These are phyloP conservation scores for Wallacemonas rigidus DNA, from an alignment of 208 protist species.

Conservation along the genomic window DNA sequence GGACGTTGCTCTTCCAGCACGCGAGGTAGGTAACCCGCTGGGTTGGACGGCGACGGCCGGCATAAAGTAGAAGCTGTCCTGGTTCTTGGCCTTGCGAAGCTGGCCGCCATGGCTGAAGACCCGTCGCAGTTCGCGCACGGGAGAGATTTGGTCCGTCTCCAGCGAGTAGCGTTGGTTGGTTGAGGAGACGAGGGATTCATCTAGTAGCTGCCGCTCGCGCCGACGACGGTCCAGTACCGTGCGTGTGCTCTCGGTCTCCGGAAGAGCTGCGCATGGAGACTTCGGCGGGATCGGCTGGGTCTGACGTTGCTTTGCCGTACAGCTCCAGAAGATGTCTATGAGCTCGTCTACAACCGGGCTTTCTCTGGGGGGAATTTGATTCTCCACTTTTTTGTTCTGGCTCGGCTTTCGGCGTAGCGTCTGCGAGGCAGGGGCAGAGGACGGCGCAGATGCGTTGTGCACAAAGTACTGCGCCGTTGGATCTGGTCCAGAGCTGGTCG, in stretches of 20 bases:
- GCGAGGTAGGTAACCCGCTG: too few species aligned
- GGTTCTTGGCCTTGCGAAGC: background rate
- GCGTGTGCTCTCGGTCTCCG: background rate
- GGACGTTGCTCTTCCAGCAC: too few species aligned
- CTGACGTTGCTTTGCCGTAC: background rate
- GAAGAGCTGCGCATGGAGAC: too few species aligned
- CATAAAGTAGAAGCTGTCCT: background rate
- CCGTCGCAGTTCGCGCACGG: background rate
- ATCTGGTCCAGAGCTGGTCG: too few species aligned
- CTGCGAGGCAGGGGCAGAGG: too few species aligned
- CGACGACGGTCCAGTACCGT: background rate
- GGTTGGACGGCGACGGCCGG: too few species aligned
- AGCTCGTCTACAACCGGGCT: background rate
- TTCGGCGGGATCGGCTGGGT: background rate
- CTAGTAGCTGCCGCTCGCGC: background rate
- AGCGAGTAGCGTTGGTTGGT: background rate
- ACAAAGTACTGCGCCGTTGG: too few species aligned
- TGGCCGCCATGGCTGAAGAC: background rate
- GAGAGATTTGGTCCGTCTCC: background rate
- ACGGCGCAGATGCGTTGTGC: too few species aligned
- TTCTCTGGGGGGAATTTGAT: background rate
- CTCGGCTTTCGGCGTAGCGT: too few species aligned
- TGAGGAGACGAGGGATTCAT: background rate
- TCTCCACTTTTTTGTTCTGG: too few species aligned
- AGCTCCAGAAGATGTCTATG: background rate